These are phyloP conservation scores for Nissolia schottii DNA, from an alignment of 306 rosid genomes.

Conservation along the genomic window DNA sequence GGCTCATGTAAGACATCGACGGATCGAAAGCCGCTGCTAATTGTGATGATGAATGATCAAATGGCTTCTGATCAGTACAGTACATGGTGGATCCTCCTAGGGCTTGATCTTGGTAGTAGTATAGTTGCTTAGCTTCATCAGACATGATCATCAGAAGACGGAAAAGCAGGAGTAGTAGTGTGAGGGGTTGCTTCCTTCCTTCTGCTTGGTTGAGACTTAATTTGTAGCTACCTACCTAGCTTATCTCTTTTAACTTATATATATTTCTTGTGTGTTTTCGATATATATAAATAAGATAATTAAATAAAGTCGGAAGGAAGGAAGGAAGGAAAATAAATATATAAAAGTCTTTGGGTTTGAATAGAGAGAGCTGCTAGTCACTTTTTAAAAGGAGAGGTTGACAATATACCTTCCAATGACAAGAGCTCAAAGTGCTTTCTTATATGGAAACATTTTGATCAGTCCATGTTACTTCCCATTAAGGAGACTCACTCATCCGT, in stretches of 20 bases:
- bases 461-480: conserved; percentile 39
- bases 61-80: conserved; percentile 29
- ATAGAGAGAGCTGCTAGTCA: conserved; percentile 40
- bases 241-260: conserved; percentile 27
- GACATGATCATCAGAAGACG: conserved; percentile 52
- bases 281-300: conserved; percentile 18
- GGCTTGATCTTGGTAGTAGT: conserved; percentile 43
- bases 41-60: conserved; percentile 26
- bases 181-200: no score
- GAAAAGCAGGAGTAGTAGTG: not conserved
- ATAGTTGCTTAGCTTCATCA: conserved; percentile 47
- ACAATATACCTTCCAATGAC: conserved; percentile 65
- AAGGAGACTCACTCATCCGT: conserved; percentile 50
- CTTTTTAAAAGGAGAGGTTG: conserved; percentile 69
- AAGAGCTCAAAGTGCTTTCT: conserved; percentile 61
- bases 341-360: conserved; percentile 61
- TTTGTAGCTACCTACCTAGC: no score
- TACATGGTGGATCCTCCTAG: conserved; percentile 33
- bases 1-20: conserved; percentile 40
- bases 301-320: not conserved
- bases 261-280: conserved; percentile 24
- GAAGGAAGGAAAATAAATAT: not conserved
- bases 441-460: conserved; percentile 47
- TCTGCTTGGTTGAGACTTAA: conserved; percentile 27
- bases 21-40: conserved; percentile 54